These are phyloP conservation scores for Thamnidium elegans DNA, from an alignment of 192 early-diverging fungal genomes.

Conservation along the genomic window DNA sequence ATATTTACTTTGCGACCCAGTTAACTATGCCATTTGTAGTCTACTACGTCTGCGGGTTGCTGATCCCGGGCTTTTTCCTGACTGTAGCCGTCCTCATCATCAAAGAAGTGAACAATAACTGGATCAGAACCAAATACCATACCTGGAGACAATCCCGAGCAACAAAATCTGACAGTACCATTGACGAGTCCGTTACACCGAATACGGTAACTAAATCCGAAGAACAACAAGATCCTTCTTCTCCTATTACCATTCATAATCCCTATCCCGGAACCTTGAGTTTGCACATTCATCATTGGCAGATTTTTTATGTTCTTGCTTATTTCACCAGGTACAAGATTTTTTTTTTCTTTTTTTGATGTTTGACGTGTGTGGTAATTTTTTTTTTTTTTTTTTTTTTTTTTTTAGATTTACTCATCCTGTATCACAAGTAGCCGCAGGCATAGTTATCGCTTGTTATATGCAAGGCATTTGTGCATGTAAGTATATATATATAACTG, in stretches of 20 bases:
- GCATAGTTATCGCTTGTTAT: constrained; percentile 69
- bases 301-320: constrained; percentile 76
- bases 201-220: too few relatives aligned
- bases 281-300: constrained; percentile 81
- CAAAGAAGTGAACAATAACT: constrained; percentile 45
- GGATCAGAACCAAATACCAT: constrained; percentile 15
- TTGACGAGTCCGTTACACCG: too few relatives aligned
- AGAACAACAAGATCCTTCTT: too few relatives aligned
- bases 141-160: neutral
- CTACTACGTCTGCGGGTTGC: constrained; percentile 38
- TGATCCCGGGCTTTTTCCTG: constrained; percentile 43
- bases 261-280: neutral
- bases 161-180: neutral
- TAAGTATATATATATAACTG: constrained; percentile 6
- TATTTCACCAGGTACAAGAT: constrained; percentile 60
- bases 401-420: constrained; percentile 57
- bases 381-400: neutral
- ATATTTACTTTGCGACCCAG: constrained; percentile 44
- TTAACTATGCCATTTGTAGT: constrained; percentile 40
- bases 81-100: constrained; percentile 32
- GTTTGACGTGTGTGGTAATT: too few relatives aligned
- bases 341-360: neutral
- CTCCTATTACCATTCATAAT: too few relatives aligned
- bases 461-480: constrained; percentile 63
- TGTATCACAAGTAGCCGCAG: constrained; percentile 66